Evolutionary conservation across 140 eudicot genomes (phyloP).

Genomic region (Bidens hawaiensis): DNA sequence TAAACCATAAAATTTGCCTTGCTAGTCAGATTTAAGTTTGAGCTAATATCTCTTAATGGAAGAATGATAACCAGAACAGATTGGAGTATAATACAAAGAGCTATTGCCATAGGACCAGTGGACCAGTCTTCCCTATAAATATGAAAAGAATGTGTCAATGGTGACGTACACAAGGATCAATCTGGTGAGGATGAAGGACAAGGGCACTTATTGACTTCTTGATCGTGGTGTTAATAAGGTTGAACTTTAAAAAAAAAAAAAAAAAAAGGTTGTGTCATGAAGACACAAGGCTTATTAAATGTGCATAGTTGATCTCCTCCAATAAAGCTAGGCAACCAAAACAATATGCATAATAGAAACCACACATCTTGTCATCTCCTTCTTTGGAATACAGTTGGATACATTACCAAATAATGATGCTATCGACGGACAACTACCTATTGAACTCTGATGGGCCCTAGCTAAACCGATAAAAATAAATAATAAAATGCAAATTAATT

Average conservation of each 20-base stretch:
- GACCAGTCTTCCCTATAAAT: conserved; percentile 21
- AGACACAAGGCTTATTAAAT: conserved; percentile 1
- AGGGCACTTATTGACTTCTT: conserved; percentile 10
- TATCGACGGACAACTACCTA: no score
- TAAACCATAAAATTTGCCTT: neutral
- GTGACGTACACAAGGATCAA: conserved; percentile 20
- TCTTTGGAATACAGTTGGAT: no score
- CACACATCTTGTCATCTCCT: neutral
- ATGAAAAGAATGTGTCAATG: conserved; percentile 33
- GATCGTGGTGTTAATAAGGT: conserved; percentile 13
- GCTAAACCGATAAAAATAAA: no score
- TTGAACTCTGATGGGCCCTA: no score
- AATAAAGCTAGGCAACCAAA: neutral
- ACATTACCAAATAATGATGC: no score
- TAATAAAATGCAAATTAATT: no score
- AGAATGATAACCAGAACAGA: neutral
- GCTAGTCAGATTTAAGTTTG: conserved; percentile 3
- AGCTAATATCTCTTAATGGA: neutral
- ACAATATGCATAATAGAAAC: neutral
- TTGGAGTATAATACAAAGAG: neutral
- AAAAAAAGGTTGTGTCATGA: neutral
- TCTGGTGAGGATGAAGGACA: conserved; percentile 13
- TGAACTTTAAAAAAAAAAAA: neutral
- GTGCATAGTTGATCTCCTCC: neutral
- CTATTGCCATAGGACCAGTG: conserved; percentile 14